phyloP scores from a whole-genome alignment of 257 asterid genomes.

The Euphrasia confusa region DNA sequence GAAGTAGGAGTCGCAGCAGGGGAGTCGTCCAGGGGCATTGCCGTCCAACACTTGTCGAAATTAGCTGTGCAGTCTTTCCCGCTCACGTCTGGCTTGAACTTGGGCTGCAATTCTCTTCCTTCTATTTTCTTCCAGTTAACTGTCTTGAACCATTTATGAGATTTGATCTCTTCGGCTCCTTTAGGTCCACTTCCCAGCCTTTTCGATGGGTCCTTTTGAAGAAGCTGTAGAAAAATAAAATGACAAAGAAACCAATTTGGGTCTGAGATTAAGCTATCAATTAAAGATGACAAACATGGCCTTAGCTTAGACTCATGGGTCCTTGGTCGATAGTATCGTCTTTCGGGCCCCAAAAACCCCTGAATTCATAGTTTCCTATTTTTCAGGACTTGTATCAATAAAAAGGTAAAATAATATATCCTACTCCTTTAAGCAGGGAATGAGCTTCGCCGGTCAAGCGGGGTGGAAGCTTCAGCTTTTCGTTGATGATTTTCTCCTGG shows the following conservation, averaged over 20 bases:
- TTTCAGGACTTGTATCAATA: too few relatives aligned
- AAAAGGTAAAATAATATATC: constrained; percentile 17
- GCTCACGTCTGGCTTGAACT: constrained; percentile 76
- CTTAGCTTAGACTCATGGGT: too few relatives aligned
- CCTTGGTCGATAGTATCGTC: too few relatives aligned
- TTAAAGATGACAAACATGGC: too few relatives aligned
- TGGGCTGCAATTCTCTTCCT: constrained; percentile 57
- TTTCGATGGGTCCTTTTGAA: constrained; percentile 69
- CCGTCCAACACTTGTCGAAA: constrained; percentile 84
- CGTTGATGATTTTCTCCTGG: constrained; percentile 81
- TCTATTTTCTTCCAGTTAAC: constrained; percentile 84
- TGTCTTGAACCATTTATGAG: constrained; percentile 70
- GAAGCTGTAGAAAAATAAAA: constrained; percentile 40
- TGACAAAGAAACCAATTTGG: background rate
- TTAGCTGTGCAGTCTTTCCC: constrained; percentile 86
- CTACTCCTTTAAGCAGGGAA: constrained; percentile 79
- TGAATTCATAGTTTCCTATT: too few relatives aligned
- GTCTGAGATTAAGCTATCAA: too few relatives aligned
- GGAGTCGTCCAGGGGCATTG: constrained; percentile 86
- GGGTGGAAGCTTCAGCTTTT: constrained; percentile 81
- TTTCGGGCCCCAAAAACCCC: too few relatives aligned
- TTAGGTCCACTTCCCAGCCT: constrained; percentile 75
- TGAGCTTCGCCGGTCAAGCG: constrained; percentile 71
- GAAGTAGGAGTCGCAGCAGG: constrained; percentile 88
- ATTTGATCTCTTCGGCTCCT: constrained; percentile 80